Evolutionary conservation across 148 eudicot genomes (phyloP), one percentile per base, ranked within the genome.

Genomic region (Polygonum aviculare): DNA sequence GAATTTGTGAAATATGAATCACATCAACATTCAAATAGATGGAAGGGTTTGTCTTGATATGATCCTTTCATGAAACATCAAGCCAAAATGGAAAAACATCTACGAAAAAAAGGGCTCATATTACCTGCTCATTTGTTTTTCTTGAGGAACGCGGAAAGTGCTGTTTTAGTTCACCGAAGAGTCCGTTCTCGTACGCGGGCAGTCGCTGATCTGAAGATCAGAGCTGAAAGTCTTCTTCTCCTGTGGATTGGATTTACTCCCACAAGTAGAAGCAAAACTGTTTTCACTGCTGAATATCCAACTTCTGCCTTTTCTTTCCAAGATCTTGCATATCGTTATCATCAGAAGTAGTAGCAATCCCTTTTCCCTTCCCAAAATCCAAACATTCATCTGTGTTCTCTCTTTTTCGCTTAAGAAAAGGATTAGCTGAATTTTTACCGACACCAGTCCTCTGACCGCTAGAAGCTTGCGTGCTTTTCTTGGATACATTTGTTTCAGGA

Each of bases 101-200:
- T 36, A 35, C 0, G 3, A 65, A 65, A 36, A 38, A 35, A 33
- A 19, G 8, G 33, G 12, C 15, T 63, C 41, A 60, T 6, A 36
- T 65, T 65, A 65, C 71, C 71, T 65, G 71, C 41, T 65, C 40
- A 12, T 33, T 45, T 78, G 79, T 72, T 74, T 78, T 82, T 91
- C 87, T 89, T 85, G 9, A 74, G 84, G 8, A 88, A 75, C 3
- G 83, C 81, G 55, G 86, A 87, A 74, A 89, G 49, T 72, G 96
- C 84, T 69, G 91, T 78, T 82, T 85, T 90, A 39, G 88, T 75
- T 87, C 78, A 88, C 33, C 12, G 92, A 91, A 78, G 87, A 82
- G 78, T 80, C 88, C 77, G 67, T 85, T 80, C 88, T 85, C 92
- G 88, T 87, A 74, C 91, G 89, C 44, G 91, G 78, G 84, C 89